These are phyloP conservation scores for Zygosaccharomyces rouxii DNA, from an alignment of 805 yeast species.

Conservation along the genomic window DNA sequence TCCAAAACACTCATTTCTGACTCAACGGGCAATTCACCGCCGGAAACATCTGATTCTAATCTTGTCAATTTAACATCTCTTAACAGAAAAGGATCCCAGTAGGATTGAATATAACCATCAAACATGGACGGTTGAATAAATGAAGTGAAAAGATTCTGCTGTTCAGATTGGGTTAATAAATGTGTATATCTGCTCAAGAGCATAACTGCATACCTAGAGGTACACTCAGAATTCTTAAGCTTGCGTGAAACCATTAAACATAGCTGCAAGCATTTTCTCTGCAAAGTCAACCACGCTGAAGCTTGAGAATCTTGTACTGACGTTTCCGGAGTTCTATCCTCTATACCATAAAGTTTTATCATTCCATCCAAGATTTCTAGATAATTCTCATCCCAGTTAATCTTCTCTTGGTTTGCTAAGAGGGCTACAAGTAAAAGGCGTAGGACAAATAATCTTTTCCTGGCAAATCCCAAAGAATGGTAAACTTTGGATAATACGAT, in stretches of 20 bases:
- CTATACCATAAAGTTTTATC: conserved; percentile 51
- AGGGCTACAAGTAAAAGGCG: conserved; percentile 57
- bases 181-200: conserved; percentile 53
- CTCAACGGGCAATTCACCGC: conserved; percentile 18
- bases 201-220: conserved; percentile 46
- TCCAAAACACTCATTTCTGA: conserved; percentile 14
- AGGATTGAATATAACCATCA: conserved; percentile 34
- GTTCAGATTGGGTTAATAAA: conserved; percentile 56
- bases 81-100: conserved; percentile 73
- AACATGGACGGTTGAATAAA: conserved; percentile 27
- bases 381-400: conserved; percentile 33
- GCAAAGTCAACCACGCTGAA: conserved; percentile 53
- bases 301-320: conserved; percentile 25
- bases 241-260: conserved; percentile 52
- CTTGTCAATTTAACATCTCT: conserved; percentile 43
- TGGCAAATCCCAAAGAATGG: conserved; percentile 50
- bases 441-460: conserved; percentile 69
- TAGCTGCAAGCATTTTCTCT: conserved; percentile 49
- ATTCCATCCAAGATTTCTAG: conserved; percentile 46
- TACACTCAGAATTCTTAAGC: conserved; percentile 43
- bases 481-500: conserved; percentile 63
- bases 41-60: conserved; percentile 23
- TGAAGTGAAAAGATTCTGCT: conserved; percentile 38
- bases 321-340: conserved; percentile 36
- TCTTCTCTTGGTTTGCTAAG: conserved; percentile 37